Evolutionary conservation across 2,329 filamentous ascomycete species (phyloP).

Genomic region (Emmonsiellopsis sp.): DNA sequence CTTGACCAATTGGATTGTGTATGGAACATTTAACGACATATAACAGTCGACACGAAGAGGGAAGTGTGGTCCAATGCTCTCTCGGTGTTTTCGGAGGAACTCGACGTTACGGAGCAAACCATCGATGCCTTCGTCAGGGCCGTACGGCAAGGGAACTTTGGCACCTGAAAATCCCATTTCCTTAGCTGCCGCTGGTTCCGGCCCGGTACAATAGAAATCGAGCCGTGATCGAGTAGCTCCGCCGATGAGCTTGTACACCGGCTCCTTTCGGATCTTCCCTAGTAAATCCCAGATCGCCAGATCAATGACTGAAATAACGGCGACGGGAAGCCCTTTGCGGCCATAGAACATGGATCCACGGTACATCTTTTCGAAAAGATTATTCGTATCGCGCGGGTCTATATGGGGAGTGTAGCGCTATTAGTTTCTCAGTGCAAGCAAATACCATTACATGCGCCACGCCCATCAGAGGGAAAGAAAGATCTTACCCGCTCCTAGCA

Average conservation of each 20-base stretch:
- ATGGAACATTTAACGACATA: constrained; percentile 88
- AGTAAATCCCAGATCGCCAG: constrained; percentile 86
- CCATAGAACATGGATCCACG: constrained; percentile 93
- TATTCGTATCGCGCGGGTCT: constrained; percentile 85
- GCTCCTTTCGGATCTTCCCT: constrained; percentile 84
- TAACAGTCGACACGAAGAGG: constrained; percentile 95
- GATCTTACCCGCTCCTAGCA: constrained; percentile 60
- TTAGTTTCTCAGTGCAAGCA: constrained; percentile 5
- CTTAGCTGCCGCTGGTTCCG: constrained; percentile 70
- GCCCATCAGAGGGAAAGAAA: not conserved
- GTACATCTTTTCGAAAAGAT: constrained; percentile 95
- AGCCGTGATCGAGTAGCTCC: constrained; percentile 76
- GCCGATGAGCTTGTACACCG: constrained; percentile 89
- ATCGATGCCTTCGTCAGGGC: constrained; percentile 73
- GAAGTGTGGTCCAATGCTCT: constrained; percentile 79
- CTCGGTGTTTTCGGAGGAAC: constrained; percentile 75
- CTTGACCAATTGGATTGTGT: constrained; percentile 85
- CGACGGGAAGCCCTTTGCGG: constrained; percentile 79
- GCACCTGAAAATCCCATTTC: constrained; percentile 82
- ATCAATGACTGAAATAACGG: constrained; percentile 90
- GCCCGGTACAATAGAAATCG: constrained; percentile 91
- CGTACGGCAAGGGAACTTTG: constrained; percentile 84
- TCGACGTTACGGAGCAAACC: constrained; percentile 84
- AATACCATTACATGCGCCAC: not conserved
- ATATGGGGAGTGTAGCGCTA: not conserved